A percentile compares a stretch with the other conserved stretches of the same genome.
Conservation (phyloP, 345 rosid species). For the Aquilaria malaccensis region DNA sequence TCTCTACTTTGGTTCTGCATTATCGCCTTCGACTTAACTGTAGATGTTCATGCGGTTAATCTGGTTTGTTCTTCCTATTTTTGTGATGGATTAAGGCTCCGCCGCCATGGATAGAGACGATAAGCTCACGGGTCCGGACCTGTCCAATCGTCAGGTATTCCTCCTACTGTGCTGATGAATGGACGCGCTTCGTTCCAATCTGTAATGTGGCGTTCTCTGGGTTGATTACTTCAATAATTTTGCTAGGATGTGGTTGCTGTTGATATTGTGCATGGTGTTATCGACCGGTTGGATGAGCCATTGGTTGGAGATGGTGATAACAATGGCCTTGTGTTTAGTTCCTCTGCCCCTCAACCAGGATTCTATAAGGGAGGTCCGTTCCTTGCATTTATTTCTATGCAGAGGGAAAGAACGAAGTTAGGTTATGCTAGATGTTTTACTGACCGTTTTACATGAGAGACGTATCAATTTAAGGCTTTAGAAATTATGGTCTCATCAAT, state of each 20-base stretch:
- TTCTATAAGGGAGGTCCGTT: slow-evolving; percentile 33
- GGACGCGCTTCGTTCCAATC: too few species aligned
- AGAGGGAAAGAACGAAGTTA: too few species aligned
- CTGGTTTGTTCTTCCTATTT: not conserved
- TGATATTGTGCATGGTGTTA: slow-evolving; percentile 22
- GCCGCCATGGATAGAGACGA: slow-evolving; percentile 14
- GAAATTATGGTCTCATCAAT: too few species aligned
- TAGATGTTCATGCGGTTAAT: not conserved
- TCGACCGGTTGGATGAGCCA: slow-evolving; percentile 12
- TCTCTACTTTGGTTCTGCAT: not conserved
- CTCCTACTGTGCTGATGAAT: not conserved
- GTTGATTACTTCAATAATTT: too few species aligned
- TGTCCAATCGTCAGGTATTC: slow-evolving; percentile 28
- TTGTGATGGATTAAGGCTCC: slow-evolving; percentile 12
- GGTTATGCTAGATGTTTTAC: too few species aligned
- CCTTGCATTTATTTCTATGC: not conserved
- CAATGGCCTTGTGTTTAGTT: slow-evolving; percentile 16
- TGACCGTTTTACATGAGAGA: too few species aligned
- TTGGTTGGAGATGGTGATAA: slow-evolving; percentile 12
- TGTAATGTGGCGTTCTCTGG: too few species aligned
- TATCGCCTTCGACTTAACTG: not conserved
- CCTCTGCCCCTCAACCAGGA: slow-evolving; percentile 22
- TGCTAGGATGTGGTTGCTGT: slow-evolving; percentile 18
- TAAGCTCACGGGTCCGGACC: slow-evolving; percentile 13
- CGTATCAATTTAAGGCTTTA: too few species aligned